Evolutionary conservation across 306 rosid species (phyloP), one percentile per base, ranked within the genome.

Genomic region (Lotus japonicus): DNA sequence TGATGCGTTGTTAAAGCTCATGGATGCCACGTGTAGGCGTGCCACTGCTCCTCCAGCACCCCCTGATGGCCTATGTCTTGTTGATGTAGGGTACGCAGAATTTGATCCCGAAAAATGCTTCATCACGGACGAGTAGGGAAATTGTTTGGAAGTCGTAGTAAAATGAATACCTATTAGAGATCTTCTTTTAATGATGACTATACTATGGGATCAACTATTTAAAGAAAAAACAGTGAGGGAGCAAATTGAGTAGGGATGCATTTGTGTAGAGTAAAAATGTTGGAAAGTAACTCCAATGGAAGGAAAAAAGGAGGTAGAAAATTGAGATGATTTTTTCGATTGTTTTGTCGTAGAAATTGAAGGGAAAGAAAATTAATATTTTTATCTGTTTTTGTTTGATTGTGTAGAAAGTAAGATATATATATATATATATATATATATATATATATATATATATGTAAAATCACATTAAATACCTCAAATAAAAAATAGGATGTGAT

Each of bases 41-140:
- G 99, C 99, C 64, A 94, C 96, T 59, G 96, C 96, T 51, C 98
- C 96, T 16, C 96, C 99, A 11, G 96, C 99, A 54, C 97, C 99
- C 35, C 88, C 98, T 35, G 88, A 90, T 42, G 98, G 97, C 67
- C 80, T 94, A 33, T 86, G 92, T 66, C 90, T 94, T 39, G 95
- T 87, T 59, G 88, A 86, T 77, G 96, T 94, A 6, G 97, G 99
- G n/a, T 94, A 90, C 72, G 36, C 77, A 12, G 97, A 88, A 41
- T 94, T 94, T 49, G 80, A 85, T 38, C 68, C 72, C 0, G 15
- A 50, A 59, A 86, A 53, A 67, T 84, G 96, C 65, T 70, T 88
- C 83, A 81, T 90, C 70, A 69, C 11, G 14, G 71, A 71, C 60
- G 76, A 83, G 50, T 84, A 70, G 72, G 61, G n/a, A n/a, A n/a